Base-by-base conservation (phyloP, 306 rosid genomes). In the Cajanus cajan region DNA sequence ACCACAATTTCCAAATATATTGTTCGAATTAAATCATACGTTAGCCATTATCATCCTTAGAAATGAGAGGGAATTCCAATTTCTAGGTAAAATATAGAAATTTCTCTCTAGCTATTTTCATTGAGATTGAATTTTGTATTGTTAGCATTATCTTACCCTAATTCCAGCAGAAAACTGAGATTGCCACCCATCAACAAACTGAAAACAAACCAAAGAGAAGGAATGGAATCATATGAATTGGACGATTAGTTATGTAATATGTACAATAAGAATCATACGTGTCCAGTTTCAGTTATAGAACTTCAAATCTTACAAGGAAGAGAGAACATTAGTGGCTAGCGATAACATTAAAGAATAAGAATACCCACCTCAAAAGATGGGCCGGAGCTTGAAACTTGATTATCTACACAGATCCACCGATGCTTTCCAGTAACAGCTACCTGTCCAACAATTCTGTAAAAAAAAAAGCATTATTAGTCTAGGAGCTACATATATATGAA, bases 361-460 rank as follows among this genome's bases (percentile, higher is more conserved):
- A 79, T 55, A 39, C 68, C 80, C 82, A 96, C 99, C 93, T 93
- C 94, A 73, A 85, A 82, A 54, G 90, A 86, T 68, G 86, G 75
- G 80, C 85, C 68, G 75, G 87, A 81, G 87, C 77, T 74, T 71
- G 84, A 52, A 52, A 76, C 84, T 63, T 84, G 89, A 80, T 86
- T 84, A 47, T 91, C 96, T 22, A 88, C 87, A 85, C 80, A 90
- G 85, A 96, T 89, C 99, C 98, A 96, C 75, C 15, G 85, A 90
- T 96, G 90, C 83, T 88, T 91, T 82, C 98, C 97, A 7, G 94
- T 90, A 73, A 86, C 91, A 52, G 98, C 97, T 74, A 93, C 99
- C 84, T 93, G 93, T 74, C 98, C 97, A 84, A 96, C 94, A 83
- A 91, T 80, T 82, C 98, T 96, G 84, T 41, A 71, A 87, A 36